phyloP scores from a whole-genome alignment of 73 alveolate species.

The Uronychia binucleata region DNA sequence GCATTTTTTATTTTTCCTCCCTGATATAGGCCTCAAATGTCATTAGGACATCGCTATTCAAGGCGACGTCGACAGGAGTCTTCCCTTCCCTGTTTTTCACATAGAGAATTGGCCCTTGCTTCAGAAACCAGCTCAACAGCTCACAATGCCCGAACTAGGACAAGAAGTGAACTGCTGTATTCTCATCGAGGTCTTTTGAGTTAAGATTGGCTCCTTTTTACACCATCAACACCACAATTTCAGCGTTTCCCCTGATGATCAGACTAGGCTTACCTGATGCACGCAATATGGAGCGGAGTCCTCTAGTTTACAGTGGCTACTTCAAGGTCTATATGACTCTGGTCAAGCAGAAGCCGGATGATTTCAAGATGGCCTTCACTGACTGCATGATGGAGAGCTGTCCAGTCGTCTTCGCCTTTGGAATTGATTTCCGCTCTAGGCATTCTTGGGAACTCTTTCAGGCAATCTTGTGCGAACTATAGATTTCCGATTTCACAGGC shows the following conservation, averaged over 20 bases:
- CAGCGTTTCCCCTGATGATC: conserved; percentile 35
- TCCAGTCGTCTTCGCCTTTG: conserved; percentile 95
- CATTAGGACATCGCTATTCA: not conserved
- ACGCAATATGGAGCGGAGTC: conserved; percentile 66
- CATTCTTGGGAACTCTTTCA: not conserved
- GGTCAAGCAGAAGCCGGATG: conserved; percentile 57
- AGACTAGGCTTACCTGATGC: too few relatives aligned
- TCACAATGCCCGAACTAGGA: not conserved
- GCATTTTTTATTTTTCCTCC: not conserved
- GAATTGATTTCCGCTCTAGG: conserved; percentile 52
- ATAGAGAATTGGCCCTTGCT: not conserved
- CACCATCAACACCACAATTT: conserved; percentile 12
- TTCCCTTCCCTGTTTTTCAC: not conserved
- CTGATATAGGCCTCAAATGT: not conserved
- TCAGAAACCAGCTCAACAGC: conserved; percentile 12
- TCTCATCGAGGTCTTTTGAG: conserved; percentile 46
- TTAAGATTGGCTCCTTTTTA: conserved; percentile 23
- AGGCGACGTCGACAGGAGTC: not conserved
- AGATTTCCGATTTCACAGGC: not conserved
- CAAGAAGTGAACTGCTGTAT: conserved; percentile 42
- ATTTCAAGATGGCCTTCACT: conserved; percentile 91
- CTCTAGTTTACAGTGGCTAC: conserved; percentile 58
- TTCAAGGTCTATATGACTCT: conserved; percentile 69
- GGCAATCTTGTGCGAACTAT: not conserved
- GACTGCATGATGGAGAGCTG: conserved; percentile 91